These are phyloP conservation scores for Firmiana major DNA, from an alignment of 345 rosid genomes.

Conservation along the genomic window DNA sequence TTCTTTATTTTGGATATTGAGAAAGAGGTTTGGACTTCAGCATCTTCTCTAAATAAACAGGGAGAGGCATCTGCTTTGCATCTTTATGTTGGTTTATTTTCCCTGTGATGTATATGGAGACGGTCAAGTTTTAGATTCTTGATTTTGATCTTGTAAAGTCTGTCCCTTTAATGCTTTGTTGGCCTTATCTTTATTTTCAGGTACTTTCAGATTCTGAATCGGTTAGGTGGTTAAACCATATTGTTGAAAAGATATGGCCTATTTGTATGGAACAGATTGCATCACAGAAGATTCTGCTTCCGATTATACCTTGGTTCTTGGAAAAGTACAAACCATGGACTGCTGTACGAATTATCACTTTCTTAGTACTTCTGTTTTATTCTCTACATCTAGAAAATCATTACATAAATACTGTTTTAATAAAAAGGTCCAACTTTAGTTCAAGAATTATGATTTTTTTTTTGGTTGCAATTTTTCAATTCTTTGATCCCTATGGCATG, in stretches of 20 bases:
- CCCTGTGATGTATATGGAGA: neutral
- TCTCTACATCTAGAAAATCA: neutral
- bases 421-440: neutral
- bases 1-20: neutral
- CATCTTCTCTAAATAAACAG: neutral
- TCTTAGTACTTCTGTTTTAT: neutral
- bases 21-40: neutral
- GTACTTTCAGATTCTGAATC: conserved; percentile 83
- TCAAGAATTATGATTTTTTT: neutral
- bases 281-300: conserved; percentile 87
- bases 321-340: conserved; percentile 98
- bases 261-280: conserved; percentile 85
- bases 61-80: neutral
- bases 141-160: neutral
- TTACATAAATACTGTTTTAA: neutral
- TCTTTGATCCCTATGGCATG: neutral
- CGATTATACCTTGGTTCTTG: conserved; percentile 94
- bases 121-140: neutral
- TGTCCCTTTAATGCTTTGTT: conserved; percentile 4
- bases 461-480: neutral
- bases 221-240: conserved; percentile 86
- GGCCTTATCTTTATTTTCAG: conserved; percentile 33
- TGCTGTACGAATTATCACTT: conserved; percentile 44
- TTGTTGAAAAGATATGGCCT: conserved; percentile 88
- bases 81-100: neutral